Conservation (phyloP, 169 alveolate species). For the Eimeria tenella region DNA sequence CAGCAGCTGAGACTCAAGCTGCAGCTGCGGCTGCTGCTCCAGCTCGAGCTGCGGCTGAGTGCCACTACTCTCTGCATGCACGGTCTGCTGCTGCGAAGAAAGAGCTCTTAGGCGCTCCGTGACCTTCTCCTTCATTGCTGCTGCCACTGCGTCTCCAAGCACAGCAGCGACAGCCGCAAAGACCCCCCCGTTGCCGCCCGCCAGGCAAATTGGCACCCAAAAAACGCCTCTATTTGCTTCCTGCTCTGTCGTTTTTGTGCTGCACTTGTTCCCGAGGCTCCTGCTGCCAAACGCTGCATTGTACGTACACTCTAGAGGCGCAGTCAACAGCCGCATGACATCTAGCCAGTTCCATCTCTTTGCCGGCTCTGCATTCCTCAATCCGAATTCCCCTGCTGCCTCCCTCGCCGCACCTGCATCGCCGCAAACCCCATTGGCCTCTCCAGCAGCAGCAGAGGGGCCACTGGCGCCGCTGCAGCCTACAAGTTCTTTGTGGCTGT, state of each 20-base stretch:
- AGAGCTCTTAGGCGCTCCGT: neutral
- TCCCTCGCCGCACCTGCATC: neutral
- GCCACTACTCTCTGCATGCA: neutral
- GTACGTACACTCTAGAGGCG: slow-evolving; percentile 4
- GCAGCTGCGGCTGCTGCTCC: neutral
- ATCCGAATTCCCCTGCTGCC: neutral
- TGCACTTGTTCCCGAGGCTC: neutral
- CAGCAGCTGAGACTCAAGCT: neutral
- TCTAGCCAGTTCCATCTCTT: neutral
- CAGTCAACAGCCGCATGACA: neutral
- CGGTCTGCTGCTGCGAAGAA: neutral
- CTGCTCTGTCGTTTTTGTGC: neutral
- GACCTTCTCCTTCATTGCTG: slow-evolving; percentile 37
- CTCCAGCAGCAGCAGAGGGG: neutral
- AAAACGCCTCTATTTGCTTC: neutral
- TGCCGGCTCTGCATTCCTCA: neutral
- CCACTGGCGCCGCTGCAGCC: neutral
- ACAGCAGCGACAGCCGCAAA: slow-evolving; percentile 44
- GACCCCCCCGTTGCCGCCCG: slow-evolving; percentile 20
- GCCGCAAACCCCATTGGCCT: neutral
- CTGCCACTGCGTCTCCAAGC: slow-evolving; percentile 46
- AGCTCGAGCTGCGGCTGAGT: neutral
- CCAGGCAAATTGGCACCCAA: slow-evolving; percentile 14
- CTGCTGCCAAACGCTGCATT: slow-evolving; percentile 5
- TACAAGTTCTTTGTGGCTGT: neutral